A percentile compares a stretch with the other conserved stretches of the same genome.
Evolutionary conservation across 768 basidiomycete genomes (phyloP).

Genomic region (Kwoniella botswanensis): DNA sequence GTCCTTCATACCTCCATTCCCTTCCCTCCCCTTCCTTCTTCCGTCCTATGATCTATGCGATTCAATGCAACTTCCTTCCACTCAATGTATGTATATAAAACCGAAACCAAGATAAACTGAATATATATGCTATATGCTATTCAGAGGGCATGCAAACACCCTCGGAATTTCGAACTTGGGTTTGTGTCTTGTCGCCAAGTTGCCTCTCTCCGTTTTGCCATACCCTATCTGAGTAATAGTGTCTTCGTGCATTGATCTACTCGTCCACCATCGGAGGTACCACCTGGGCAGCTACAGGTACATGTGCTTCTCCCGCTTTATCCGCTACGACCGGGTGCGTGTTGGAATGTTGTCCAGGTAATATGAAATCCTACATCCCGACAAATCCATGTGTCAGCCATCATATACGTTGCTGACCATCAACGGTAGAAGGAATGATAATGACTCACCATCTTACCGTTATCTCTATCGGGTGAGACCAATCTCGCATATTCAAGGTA

Average conservation of each 20-base stretch:
- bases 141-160: too few relatives aligned
- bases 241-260: background rate
- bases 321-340: background rate
- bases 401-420: background rate
- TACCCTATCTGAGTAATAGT: too few relatives aligned
- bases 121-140: too few relatives aligned
- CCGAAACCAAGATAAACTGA: too few relatives aligned
- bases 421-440: too few relatives aligned
- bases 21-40: too few relatives aligned
- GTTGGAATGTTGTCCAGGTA: background rate
- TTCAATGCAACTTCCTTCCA: background rate
- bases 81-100: too few relatives aligned
- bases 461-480: constrained; percentile 56
- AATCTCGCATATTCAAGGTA: constrained; percentile 58
- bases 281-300: constrained; percentile 22
- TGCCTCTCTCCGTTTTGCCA: too few relatives aligned
- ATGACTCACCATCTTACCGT: constrained; percentile 56
- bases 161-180: too few relatives aligned
- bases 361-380: constrained; percentile 16
- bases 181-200: too few relatives aligned
- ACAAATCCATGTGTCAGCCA: background rate
- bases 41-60: too few relatives aligned
- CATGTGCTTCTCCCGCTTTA: background rate
- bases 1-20: too few relatives aligned
- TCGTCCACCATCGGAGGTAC: constrained; percentile 16